A percentile compares a stretch with the other conserved stretches of the same genome.
These are phyloP conservation scores for Cucurbita moschata DNA, from an alignment of 306 rosid genomes.

Conservation along the genomic window DNA sequence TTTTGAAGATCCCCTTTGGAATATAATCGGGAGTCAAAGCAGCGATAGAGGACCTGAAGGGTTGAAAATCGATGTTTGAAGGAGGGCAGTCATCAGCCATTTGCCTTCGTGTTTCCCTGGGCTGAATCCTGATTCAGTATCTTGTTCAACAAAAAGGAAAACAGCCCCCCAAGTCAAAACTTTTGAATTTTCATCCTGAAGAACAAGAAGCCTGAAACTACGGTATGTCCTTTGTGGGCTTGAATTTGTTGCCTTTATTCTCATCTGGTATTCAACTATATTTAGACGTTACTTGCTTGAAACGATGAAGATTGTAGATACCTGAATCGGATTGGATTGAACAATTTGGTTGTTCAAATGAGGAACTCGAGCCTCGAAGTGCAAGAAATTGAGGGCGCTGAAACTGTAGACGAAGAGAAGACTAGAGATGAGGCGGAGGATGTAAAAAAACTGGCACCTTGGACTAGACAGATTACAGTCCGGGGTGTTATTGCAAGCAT, in stretches of 20 bases:
- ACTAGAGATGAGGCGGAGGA: constrained; percentile 30
- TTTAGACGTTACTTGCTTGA: background rate
- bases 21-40: background rate
- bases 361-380: constrained; percentile 15
- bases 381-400: constrained; percentile 32
- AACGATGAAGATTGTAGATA: background rate
- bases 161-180: background rate
- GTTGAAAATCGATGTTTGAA: background rate
- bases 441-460: constrained; percentile 38
- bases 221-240: background rate
- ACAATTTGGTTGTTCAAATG: constrained; percentile 22
- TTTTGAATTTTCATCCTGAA: background rate
- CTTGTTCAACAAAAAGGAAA: background rate
- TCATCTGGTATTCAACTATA: background rate
- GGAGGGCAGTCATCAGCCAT: background rate
- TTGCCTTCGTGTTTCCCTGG: background rate
- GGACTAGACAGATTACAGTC: constrained; percentile 65
- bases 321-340: background rate
- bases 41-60: background rate
- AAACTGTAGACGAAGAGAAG: constrained; percentile 24
- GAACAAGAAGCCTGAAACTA: background rate
- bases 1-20: background rate
- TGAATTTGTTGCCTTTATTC: background rate
- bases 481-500: constrained; percentile 66
- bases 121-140: background rate